Base-by-base conservation (phyloP, 345 rosid genomes). In the Populus simonii region DNA sequence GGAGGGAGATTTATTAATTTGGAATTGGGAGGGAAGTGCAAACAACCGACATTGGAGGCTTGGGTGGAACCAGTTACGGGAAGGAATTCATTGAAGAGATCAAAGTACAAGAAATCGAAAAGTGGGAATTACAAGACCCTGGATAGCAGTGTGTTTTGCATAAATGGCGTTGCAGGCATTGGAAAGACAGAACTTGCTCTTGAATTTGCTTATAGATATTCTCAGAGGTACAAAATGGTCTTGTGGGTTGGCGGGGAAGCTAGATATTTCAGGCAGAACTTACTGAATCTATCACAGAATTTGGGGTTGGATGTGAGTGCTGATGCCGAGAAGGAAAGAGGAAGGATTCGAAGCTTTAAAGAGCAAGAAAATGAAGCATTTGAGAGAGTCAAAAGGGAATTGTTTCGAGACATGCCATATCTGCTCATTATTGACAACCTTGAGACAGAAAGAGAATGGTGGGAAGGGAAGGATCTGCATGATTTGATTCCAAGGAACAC, bases 161-260 rank as follows among this genome's bases (percentile, higher is more conserved):
- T 93, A 43, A 90, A 88, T 81, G 98, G 99, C 25, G 79, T 84
- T 76, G 88, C 93, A 15, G 98, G 97, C 65, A 86, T 85, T 59
- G 97, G 99, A 38, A 94, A 94, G 86, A 94, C 98, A 7, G 97
- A 94, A 85, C 74, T 94, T 53, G 98, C 93, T 29, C 90, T 90
- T 78, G 98, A 94, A 71, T 94, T 89, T 59, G 97, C 94, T 55
- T 83, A 92, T 74, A 84, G 93, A 82, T 87, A 90, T 81, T 86
- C 90, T 61, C 96, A 91, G 80, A 89, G 97, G 84, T 94, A 94
- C 74, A 94, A 93, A 86, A 90, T 85, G 97, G 93, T 93, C 23
- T 80, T 94, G 78, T 94, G 99, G 97, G 87, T 92, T 2, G 95
- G 97, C 22, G 99, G 99, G 15, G 98, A 94, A 83, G 92, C 92